A percentile compares a stretch with the other conserved stretches of the same genome.
Conservation (phyloP, 208 protist genomes). For the Leishmania turanica region DNA sequence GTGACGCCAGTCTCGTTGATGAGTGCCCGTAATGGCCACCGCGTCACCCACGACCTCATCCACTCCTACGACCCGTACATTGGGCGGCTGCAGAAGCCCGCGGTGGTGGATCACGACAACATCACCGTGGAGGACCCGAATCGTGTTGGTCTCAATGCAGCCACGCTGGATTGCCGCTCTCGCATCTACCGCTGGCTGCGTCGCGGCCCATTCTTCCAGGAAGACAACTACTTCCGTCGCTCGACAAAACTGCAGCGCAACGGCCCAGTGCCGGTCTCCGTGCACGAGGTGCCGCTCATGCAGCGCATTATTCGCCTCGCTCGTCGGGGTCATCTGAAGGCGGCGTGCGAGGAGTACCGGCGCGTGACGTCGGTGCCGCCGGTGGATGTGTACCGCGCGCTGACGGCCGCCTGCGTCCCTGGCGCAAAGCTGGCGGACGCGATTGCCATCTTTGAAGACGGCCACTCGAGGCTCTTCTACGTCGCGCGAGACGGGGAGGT, state of each 20-base stretch:
- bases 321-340: conserved; percentile 77
- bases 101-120: conserved; percentile 86
- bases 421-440: conserved; percentile 80
- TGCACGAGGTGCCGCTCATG: conserved; percentile 79
- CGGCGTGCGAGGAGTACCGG: conserved; percentile 89
- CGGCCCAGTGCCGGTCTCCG: conserved; percentile 44
- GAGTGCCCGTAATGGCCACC: conserved; percentile 87
- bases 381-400: conserved; percentile 84
- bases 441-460: conserved; percentile 90
- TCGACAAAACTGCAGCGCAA: conserved; percentile 60
- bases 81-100: conserved; percentile 73
- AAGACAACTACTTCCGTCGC: conserved; percentile 89
- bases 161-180: conserved; percentile 83
- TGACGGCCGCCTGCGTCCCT: conserved; percentile 85
- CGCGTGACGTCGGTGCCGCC: conserved; percentile 85
- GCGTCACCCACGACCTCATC: conserved; percentile 91
- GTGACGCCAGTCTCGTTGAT: conserved; percentile 92
- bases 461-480: conserved; percentile 81
- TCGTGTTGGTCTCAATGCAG: conserved; percentile 87
- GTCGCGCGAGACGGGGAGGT: conserved; percentile 87
- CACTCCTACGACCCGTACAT: conserved; percentile 91
- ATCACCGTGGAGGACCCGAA: conserved; percentile 88
- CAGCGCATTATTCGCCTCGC: conserved; percentile 80
- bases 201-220: conserved; percentile 89
- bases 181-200: conserved; percentile 92